A percentile compares a stretch with the other conserved stretches of the same genome.
phyloP scores from a whole-genome alignment of 2,329 filamentous ascomycete species.

The Nothopassalora personata region DNA sequence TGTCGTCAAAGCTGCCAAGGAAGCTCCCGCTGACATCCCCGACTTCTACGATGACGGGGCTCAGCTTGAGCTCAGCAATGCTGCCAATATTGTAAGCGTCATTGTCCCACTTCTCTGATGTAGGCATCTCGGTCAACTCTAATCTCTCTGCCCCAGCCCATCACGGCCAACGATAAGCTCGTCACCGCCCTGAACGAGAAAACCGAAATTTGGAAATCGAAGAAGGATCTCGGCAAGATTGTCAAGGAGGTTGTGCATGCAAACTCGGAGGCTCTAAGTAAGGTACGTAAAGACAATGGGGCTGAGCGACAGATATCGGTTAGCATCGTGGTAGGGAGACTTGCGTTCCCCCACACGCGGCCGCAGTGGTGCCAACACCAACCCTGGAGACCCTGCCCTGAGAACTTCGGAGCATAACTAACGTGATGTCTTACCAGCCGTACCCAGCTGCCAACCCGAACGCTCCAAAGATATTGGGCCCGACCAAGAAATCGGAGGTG shows the following conservation, averaged over 20 bases:
- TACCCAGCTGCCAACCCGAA: slow-evolving; percentile 19
- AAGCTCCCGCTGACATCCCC: slow-evolving; percentile 14
- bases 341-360: too few relatives aligned
- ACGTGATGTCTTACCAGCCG: neutral
- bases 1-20: slow-evolving; percentile 17
- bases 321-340: too few relatives aligned
- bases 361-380: too few relatives aligned
- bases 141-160: slow-evolving; percentile 3
- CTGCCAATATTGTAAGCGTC: slow-evolving; percentile 13
- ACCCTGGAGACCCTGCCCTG: too few relatives aligned
- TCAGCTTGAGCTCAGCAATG: slow-evolving; percentile 18
- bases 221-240: slow-evolving; percentile 22
- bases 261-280: slow-evolving; percentile 15
- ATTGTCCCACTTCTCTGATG: neutral
- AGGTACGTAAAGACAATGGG: neutral
- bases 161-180: slow-evolving; percentile 18
- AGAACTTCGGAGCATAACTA: too few relatives aligned
- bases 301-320: too few relatives aligned
- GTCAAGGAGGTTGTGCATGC: slow-evolving; percentile 18
- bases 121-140: neutral
- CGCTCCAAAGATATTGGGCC: slow-evolving; percentile 16
- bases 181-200: slow-evolving; percentile 16
- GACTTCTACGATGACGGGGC: slow-evolving; percentile 20
- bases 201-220: slow-evolving; percentile 14
- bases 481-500: slow-evolving; percentile 18